Evolutionary conservation across 1,284 basidiomycete genomes (phyloP).

Genomic region (Sporisorium scitamineum): DNA sequence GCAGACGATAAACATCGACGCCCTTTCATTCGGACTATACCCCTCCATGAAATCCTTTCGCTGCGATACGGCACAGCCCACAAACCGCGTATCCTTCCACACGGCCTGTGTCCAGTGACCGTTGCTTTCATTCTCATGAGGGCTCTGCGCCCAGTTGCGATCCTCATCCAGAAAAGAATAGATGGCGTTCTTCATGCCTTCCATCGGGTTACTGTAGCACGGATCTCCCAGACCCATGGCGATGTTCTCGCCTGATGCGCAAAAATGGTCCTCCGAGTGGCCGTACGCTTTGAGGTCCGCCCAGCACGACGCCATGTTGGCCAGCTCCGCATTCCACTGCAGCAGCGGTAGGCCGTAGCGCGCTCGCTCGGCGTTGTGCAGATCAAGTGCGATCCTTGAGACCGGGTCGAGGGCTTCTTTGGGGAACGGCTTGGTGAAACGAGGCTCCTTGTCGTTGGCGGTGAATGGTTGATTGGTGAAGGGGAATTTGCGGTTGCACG

Average conservation of each 20-base stretch:
- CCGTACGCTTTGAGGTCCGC: slow-evolving; percentile 52
- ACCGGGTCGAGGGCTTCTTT: slow-evolving; percentile 25
- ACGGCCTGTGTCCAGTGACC: slow-evolving; percentile 45
- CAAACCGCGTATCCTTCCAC: slow-evolving; percentile 39
- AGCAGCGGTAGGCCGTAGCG: slow-evolving; percentile 28
- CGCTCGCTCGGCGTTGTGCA: slow-evolving; percentile 40
- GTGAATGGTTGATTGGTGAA: slow-evolving; percentile 20
- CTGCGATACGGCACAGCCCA: slow-evolving; percentile 40
- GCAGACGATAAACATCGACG: slow-evolving; percentile 43
- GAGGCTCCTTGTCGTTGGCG: slow-evolving; percentile 20
- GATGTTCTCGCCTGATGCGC: slow-evolving; percentile 48
- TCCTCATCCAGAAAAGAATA: slow-evolving; percentile 51
- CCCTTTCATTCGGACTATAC: slow-evolving; percentile 4
- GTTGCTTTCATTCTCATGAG: slow-evolving; percentile 8
- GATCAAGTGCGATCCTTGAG: slow-evolving; percentile 31
- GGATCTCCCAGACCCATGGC: slow-evolving; percentile 38
- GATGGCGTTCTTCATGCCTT: slow-evolving; percentile 42
- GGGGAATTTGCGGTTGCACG: slow-evolving; percentile 44
- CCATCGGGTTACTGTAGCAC: slow-evolving; percentile 38
- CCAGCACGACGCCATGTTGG: slow-evolving; percentile 55
- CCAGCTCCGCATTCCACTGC: slow-evolving; percentile 48
- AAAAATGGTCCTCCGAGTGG: slow-evolving; percentile 48
- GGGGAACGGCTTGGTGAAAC: slow-evolving; percentile 21
- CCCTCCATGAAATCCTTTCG: slow-evolving; percentile 30
- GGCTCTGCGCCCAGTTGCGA: slow-evolving; percentile 33